phyloP scores from a whole-genome alignment of 805 yeast genomes.

The Lachancea cidri region DNA sequence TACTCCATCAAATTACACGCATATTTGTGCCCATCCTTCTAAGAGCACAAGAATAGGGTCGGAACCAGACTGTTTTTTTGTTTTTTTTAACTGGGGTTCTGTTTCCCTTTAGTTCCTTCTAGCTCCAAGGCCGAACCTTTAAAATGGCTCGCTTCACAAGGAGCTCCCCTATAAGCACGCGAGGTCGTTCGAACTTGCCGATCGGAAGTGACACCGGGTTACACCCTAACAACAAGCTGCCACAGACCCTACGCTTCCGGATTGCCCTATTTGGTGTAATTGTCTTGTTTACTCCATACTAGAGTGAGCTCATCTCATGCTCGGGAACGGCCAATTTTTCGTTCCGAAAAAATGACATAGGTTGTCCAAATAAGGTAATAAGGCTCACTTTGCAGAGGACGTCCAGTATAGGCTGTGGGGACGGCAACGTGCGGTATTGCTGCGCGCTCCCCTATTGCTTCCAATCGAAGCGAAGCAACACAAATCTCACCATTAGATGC shows the following conservation, averaged over 20 bases:
- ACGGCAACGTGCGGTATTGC: background rate
- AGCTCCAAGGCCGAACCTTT: background rate
- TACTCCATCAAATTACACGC: background rate
- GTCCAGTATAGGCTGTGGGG: background rate
- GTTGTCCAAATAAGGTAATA: background rate
- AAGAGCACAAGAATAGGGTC: background rate
- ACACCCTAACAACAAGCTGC: background rate
- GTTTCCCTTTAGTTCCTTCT: too few relatives aligned
- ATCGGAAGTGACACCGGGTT: too few relatives aligned
- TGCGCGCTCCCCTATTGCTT: background rate
- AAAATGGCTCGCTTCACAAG: background rate
- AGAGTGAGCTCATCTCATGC: background rate
- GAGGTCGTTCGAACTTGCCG: too few relatives aligned
- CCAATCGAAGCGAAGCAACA: background rate
- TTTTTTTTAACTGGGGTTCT: background rate
- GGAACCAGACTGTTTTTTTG: background rate
- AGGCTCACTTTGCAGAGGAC: background rate
- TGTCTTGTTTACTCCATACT: background rate
- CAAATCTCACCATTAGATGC: background rate
- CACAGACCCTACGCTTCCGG: background rate
- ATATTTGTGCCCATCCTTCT: too few relatives aligned
- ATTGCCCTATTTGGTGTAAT: background rate
- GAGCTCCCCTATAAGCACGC: too few relatives aligned
- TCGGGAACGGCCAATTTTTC: background rate
- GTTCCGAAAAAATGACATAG: background rate